These are phyloP conservation scores for Zymoseptoria passerinii DNA, from an alignment of 2,329 filamentous ascomycete genomes.

Conservation along the genomic window DNA sequence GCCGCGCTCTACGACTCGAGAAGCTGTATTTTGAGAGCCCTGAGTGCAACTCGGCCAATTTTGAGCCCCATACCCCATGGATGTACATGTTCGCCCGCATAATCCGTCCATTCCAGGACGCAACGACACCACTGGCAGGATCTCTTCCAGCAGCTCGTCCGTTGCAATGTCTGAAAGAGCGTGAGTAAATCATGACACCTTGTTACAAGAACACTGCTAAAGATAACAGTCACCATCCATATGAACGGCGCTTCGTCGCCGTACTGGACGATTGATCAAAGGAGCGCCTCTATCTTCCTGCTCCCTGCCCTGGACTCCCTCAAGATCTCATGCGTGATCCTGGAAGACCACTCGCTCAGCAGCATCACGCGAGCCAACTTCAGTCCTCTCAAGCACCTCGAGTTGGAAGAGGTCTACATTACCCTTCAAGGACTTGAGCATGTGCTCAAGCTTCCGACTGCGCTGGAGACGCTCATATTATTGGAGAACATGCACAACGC, in stretches of 20 bases:
- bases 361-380: neutral
- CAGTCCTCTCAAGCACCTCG: constrained; percentile 14
- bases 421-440: constrained; percentile 13
- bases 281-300: constrained; percentile 11
- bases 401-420: constrained; percentile 18
- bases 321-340: constrained; percentile 20
- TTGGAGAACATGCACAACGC: neutral
- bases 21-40: constrained; percentile 18
- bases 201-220: neutral
- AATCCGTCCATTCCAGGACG: constrained; percentile 11
- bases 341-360: constrained; percentile 4
- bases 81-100: constrained; percentile 9
- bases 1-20: constrained; percentile 7
- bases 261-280: constrained; percentile 15
- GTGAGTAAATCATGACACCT: neutral
- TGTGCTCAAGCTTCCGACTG: constrained; percentile 14
- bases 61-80: constrained; percentile 14
- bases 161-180: constrained; percentile 13
- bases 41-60: constrained; percentile 13
- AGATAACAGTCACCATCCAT: constrained; percentile 15
- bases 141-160: constrained; percentile 1
- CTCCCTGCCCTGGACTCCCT: constrained; percentile 12
- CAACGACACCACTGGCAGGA: neutral
- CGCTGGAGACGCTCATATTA: constrained; percentile 10
- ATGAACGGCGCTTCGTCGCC: constrained; percentile 17